Evolutionary conservation across 2,329 filamentous ascomycete species (phyloP).

Genomic region (Botryosphaeria dothidea): DNA sequence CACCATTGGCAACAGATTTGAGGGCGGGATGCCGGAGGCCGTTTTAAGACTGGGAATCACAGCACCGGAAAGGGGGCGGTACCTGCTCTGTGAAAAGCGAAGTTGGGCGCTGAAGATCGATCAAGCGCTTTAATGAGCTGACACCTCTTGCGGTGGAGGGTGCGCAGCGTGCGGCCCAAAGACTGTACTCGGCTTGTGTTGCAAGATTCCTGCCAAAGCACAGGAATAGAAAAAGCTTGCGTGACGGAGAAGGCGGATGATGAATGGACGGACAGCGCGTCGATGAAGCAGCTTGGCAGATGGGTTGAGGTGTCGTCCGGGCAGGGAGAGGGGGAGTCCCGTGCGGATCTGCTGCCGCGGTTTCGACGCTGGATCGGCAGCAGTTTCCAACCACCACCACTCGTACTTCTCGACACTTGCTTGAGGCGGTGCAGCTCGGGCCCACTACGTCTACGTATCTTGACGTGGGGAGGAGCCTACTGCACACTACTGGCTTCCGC

Average conservation of each 20-base stretch:
- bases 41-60: not conserved
- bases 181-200: not conserved
- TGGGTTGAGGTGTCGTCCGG: not conserved
- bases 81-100: conserved; percentile 4
- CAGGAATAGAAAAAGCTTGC: not conserved
- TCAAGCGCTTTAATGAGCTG: conserved; percentile 10
- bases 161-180: not conserved
- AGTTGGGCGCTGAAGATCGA: conserved; percentile 13
- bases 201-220: not conserved
- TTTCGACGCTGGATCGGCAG: not conserved
- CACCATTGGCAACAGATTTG: conserved; percentile 1
- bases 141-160: not conserved
- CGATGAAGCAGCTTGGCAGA: conserved; percentile 10
- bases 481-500: not conserved
- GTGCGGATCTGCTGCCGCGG: conserved; percentile 7
- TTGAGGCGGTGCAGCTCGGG: not conserved
- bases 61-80: conserved; percentile 13
- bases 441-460: not conserved
- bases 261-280: not conserved
- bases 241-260: not conserved
- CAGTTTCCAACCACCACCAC: conserved; percentile 1
- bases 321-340: conserved; percentile 11
- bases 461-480: not conserved
- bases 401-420: not conserved
- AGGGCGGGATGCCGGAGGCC: not conserved